Base-by-base conservation (phyloP, 2,329 filamentous ascomycete genomes). In the Dendryphion nanum region DNA sequence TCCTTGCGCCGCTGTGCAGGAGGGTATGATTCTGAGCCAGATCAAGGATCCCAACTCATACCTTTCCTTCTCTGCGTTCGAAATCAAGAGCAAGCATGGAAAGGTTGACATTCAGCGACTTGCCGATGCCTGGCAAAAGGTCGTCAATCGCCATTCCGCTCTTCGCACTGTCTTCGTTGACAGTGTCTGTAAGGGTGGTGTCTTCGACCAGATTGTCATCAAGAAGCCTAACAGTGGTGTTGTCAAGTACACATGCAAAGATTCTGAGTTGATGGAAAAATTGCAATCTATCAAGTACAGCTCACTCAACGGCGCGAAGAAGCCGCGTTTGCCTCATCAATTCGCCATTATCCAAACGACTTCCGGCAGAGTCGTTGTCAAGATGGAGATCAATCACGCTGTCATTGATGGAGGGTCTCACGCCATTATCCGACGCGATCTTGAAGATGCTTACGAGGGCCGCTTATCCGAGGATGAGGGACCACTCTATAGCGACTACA, bases 121-220 rank as follows among this genome's bases (percentile, higher is more conserved):
- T 4, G 44, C 45, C 4, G 39, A 42, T 15, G 54, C 59, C 1
- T 65, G 61, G 61, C 49, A 52, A 28, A 52, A 47, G 37, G 58
- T 65, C 4, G 59, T 64, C 6, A 42, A 56, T 28, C 52, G 58
- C 2, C 61, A 65, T 37, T 52, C 59, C 18, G 55, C 58, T 26
- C 43, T 65, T 18, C 53, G 61, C 12, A 62, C 61, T 10, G 39
- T 61, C 5, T 63, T 65, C 31, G 44, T 63, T 6, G 56, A 63
- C 32, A 62, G 57, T 38, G 57, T 63, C 13, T 61, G 55, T 40
- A 55, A 57, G 35, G 61, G 59, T 17, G 61, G 57, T 12, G 57
- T 62, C 3, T 64, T 64, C 30, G 60, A 64, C 32, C 61, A 64
- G 39, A 47, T 65, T 18, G 60, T 64, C 3, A 14, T 65, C 23